A percentile compares a stretch with the other conserved stretches of the same genome.
Evolutionary conservation across 805 yeast genomes (phyloP).

Genomic region (Sugiyamaella valdiviana): DNA sequence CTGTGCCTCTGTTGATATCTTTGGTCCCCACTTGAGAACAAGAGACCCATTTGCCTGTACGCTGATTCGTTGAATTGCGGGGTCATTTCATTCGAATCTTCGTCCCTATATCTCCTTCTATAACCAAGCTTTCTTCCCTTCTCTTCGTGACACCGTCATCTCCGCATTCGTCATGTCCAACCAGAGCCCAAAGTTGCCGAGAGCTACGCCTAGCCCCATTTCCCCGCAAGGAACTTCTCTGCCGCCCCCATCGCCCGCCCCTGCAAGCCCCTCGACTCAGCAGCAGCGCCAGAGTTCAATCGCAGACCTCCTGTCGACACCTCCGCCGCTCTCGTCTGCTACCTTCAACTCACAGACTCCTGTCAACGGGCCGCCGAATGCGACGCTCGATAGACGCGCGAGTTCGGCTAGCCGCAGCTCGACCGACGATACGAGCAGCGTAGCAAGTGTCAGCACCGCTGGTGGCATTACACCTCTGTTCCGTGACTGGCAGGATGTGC

Average conservation of each 20-base stretch:
- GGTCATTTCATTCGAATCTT: too few species aligned
- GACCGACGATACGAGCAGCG: constrained; percentile 9
- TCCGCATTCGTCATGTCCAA: neutral
- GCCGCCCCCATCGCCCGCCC: neutral
- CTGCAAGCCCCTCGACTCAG: neutral
- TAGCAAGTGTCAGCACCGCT: constrained; percentile 4
- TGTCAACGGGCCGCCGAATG: neutral
- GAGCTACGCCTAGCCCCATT: neutral
- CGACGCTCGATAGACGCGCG: constrained; percentile 8
- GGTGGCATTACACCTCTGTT: neutral
- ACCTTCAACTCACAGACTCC: neutral
- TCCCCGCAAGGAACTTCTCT: neutral
- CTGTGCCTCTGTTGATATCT: neutral
- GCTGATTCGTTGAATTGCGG: neutral
- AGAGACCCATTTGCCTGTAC: neutral
- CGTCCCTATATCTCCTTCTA: too few species aligned
- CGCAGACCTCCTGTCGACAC: constrained; percentile 29
- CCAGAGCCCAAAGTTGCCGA: neutral
- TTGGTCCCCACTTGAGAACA: neutral
- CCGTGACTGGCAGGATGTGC: constrained; percentile 67
- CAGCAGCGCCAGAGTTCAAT: constrained; percentile 22
- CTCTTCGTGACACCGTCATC: too few species aligned
- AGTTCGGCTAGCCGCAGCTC: constrained; percentile 9
- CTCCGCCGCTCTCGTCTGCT: constrained; percentile 24
- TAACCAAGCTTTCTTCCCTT: too few species aligned